These are phyloP conservation scores for Herpotrichia juniperi DNA, from an alignment of 2,329 filamentous ascomycete genomes.

Conservation along the genomic window DNA sequence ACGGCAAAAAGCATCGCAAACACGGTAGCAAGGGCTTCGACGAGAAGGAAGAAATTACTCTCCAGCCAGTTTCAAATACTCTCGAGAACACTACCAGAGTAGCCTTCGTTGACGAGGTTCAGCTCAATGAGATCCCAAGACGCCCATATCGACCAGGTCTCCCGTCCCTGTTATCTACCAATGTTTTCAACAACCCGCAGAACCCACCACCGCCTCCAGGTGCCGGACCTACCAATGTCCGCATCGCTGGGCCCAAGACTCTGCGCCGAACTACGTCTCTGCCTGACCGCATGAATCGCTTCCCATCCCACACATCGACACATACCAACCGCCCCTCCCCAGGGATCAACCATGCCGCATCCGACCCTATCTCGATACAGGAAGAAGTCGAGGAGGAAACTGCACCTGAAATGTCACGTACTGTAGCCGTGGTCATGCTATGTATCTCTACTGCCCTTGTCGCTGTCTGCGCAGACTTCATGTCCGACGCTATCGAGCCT, in stretches of 20 bases:
- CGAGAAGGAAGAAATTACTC: slow-evolving; percentile 28
- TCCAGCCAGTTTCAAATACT: slow-evolving; percentile 7
- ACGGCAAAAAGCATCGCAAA: slow-evolving; percentile 55
- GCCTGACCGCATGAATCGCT: slow-evolving; percentile 42
- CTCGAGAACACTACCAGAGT: slow-evolving; percentile 35
- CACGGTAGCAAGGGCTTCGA: slow-evolving; percentile 27
- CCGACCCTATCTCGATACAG: slow-evolving; percentile 18
- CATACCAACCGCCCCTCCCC: slow-evolving; percentile 22
- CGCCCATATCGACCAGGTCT: slow-evolving; percentile 63
- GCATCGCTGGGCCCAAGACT: slow-evolving; percentile 37
- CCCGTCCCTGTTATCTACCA: slow-evolving; percentile 72
- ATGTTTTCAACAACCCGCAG: slow-evolving; percentile 65
- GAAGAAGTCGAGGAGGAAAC: slow-evolving; percentile 35
- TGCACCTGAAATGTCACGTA: slow-evolving; percentile 59
- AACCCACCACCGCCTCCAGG: slow-evolving; percentile 38
- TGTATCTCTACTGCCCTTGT: slow-evolving; percentile 62
- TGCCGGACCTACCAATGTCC: slow-evolving; percentile 32
- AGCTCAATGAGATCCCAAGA: slow-evolving; percentile 18
- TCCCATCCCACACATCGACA: slow-evolving; percentile 22
- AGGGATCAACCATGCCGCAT: slow-evolving; percentile 18
- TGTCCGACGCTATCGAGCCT: slow-evolving; percentile 74
- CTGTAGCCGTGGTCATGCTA: slow-evolving; percentile 61
- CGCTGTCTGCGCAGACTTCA: slow-evolving; percentile 72
- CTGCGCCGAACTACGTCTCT: slow-evolving; percentile 44
- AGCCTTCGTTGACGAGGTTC: slow-evolving; percentile 47